These are phyloP conservation scores for Arthromyces matolae DNA, from an alignment of 768 basidiomycete genomes.

Conservation along the genomic window DNA sequence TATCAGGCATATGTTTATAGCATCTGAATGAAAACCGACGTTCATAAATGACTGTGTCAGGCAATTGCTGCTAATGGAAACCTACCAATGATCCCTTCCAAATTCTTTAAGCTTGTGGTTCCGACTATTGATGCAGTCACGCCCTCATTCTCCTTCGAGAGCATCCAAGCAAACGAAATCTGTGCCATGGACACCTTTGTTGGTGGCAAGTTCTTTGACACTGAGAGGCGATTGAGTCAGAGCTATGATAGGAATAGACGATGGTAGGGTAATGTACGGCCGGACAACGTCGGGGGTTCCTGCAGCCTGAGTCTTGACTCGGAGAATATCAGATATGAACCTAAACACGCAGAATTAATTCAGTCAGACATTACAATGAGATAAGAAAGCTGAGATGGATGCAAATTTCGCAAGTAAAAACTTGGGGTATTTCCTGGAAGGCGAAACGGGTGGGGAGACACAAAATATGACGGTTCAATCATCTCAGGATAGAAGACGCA, in stretches of 20 bases:
- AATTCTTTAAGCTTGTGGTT: constrained; percentile 45
- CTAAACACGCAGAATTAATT: constrained; percentile 4
- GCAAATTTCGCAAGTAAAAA: too few relatives aligned
- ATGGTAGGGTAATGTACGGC: constrained; percentile 22
- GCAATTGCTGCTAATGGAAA: too few relatives aligned
- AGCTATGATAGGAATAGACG: neutral
- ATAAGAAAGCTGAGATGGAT: too few relatives aligned
- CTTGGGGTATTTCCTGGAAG: too few relatives aligned
- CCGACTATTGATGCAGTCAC: constrained; percentile 61
- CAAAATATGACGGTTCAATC: constrained; percentile 28
- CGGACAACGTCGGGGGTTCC: constrained; percentile 34
- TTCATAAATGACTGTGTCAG: too few relatives aligned
- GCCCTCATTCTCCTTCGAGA: constrained; percentile 41
- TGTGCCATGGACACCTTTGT: constrained; percentile 54
- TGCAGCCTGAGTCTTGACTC: too few relatives aligned
- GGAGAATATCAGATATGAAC: constrained; percentile 21
- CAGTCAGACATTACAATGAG: neutral
- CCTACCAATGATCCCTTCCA: constrained; percentile 49
- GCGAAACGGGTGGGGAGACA: too few relatives aligned
- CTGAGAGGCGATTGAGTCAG: constrained; percentile 21
- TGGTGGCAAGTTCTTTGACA: constrained; percentile 53
- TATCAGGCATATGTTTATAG: constrained; percentile 45
- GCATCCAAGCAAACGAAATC: constrained; percentile 49
- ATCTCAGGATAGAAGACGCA: too few relatives aligned
- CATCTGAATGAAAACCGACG: constrained; percentile 32